Base-by-base conservation (phyloP, 139 green algal species). In the Closterium sp. region DNA sequence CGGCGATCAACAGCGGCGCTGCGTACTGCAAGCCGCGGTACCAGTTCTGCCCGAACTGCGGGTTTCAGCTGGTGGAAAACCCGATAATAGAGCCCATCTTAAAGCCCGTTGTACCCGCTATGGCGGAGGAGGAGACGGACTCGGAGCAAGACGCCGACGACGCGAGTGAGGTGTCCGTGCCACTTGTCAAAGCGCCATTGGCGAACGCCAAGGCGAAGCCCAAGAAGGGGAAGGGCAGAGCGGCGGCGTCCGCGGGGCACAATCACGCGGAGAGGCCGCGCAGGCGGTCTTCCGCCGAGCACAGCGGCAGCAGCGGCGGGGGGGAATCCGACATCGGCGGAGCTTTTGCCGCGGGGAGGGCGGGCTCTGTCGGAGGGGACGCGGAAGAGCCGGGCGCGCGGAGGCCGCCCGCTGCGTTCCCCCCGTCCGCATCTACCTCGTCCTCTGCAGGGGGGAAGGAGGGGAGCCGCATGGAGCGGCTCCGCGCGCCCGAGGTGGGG, bases 41-140 rank as follows among this genome's bases (percentile, higher is more conserved):
- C 30, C 83, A 86, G 83, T 86, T 86, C 9, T 86, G 83, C 30
- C 83, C 83, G 30, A 86, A 86, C 31, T 86, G 83, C 83, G 83
- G 83, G 83, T 86, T 86, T 86, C 83, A 86, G 30, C 21, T 86
- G 6, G 83, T 86, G 25, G 83, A 86, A 34, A 33, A 86, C 83
- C 83, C 83, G 30, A 86, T 86, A 32, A 86, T 86, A 34, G 83
- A 86, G 21, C 83, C 83, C n/a, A 86, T 86, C 83, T 32, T 33
- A 32, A 86, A 86, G 30, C 83, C 83, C 83, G 7, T 86, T 33
- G 30, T 33, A 32, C 30, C 83, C 30, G 83, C 83, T 86, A 19
- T 33, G 83, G 83, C 30, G 30, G 30, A 34, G 83, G n/a, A 16
- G 9, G 83, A 86, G n/a, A 34, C 83, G 30, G 83, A 86, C 16